These are phyloP conservation scores for Breviolum minutum DNA, from an alignment of 73 alveolate genomes.

Conservation along the genomic window DNA sequence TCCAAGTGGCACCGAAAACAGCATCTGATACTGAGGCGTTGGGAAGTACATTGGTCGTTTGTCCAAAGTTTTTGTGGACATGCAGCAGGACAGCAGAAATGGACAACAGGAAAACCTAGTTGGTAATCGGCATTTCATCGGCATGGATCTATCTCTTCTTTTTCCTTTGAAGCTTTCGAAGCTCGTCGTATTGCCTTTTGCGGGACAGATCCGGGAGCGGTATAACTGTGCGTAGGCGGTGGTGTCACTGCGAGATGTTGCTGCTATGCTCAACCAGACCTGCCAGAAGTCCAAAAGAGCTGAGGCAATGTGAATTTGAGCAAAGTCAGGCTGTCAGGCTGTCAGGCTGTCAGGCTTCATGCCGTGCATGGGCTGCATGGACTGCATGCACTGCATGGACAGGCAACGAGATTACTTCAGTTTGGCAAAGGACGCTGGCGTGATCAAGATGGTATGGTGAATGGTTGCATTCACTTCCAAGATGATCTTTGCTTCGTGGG, in stretches of 20 bases:
- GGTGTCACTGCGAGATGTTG: constrained; percentile 68
- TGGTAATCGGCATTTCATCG: no score
- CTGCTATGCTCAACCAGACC: constrained; percentile 77
- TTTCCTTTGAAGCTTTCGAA: no score
- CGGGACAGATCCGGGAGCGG: no score
- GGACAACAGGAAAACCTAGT: no score
- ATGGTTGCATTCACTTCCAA: constrained; percentile 30
- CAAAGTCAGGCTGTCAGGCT: background rate
- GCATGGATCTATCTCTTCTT: no score
- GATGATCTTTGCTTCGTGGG: constrained; percentile 56
- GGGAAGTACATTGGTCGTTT: constrained; percentile 71
- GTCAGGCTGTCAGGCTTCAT: no score
- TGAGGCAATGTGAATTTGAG: background rate
- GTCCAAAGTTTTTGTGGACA: constrained; percentile 50
- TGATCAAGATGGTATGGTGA: background rate
- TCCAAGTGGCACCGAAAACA: no score
- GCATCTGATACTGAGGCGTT: background rate
- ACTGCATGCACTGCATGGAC: no score
- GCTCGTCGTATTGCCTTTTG: no score
- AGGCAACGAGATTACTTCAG: background rate
- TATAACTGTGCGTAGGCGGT: constrained; percentile 1
- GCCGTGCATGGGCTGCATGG: no score
- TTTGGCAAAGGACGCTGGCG: constrained; percentile 5
- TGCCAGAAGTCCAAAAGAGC: constrained; percentile 64
- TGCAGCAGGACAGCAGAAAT: constrained; percentile 43